Percentiles rank a stretch among this genome's conserved stretches.
phyloP scores from a whole-genome alignment of 2,329 filamentous ascomycete species.

The Sporothrix schenckii region DNA sequence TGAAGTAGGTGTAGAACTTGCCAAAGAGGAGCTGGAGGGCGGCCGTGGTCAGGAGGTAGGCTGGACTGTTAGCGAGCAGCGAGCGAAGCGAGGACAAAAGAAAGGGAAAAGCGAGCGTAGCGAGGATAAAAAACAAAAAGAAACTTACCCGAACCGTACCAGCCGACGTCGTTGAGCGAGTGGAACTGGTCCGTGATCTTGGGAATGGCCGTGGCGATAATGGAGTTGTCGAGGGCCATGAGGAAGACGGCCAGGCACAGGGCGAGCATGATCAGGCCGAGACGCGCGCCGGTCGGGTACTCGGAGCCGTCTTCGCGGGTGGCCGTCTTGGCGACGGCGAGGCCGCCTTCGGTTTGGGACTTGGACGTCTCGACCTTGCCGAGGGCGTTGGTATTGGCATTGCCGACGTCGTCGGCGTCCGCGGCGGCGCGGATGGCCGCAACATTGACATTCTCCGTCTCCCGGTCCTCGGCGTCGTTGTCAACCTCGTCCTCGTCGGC shows the following conservation, averaged over 20 bases:
- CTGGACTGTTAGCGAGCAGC: constrained; percentile 30
- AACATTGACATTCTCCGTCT: constrained; percentile 21
- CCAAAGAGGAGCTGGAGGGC: constrained; percentile 43
- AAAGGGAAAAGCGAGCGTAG: not conserved
- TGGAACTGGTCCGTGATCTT: constrained; percentile 45
- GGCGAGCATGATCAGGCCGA: constrained; percentile 48
- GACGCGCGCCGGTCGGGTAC: constrained; percentile 46
- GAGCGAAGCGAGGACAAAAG: not conserved
- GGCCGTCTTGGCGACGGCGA: constrained; percentile 30
- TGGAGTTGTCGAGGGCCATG: constrained; percentile 46
- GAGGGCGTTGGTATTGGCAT: not conserved
- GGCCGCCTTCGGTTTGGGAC: constrained; percentile 31
- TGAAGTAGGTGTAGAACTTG: constrained; percentile 47
- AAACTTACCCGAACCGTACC: constrained; percentile 45
- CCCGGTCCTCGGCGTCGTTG: not conserved
- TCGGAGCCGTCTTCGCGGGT: constrained; percentile 47
- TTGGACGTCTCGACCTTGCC: constrained; percentile 22
- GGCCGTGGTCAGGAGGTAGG: constrained; percentile 45
- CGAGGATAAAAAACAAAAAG: constrained; percentile 7
- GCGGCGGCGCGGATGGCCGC: constrained; percentile 25
- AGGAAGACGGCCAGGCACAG: constrained; percentile 51
- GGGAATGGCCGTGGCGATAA: constrained; percentile 45
- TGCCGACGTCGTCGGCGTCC: not conserved
- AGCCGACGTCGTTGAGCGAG: constrained; percentile 48
- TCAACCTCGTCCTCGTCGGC: constrained; percentile 10